Base-by-base conservation (phyloP, 2,329 filamentous ascomycete species). In the Zymoseptoria pseudotritici region DNA sequence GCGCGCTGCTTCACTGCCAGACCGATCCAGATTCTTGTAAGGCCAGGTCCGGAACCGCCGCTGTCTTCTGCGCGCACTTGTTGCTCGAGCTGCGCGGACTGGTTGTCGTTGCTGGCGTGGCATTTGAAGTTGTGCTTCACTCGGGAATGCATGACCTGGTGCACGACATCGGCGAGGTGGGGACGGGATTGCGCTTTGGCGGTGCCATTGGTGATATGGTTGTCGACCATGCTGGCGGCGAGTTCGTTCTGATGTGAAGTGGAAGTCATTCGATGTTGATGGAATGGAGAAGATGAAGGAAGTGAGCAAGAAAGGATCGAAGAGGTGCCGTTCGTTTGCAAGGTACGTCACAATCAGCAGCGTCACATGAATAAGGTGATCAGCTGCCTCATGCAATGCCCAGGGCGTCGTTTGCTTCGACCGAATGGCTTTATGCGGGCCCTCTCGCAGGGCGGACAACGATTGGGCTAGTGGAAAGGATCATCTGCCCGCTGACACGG, bases 1-100 rank as follows among this genome's bases (percentile, higher is more conserved):
- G 11, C 36, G 36, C 6, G 36, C 31, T 36, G 31, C 36, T 42
- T 42, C 17, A 42, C 36, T 17, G 36, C 36, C 78, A 42, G 36
- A n/a, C 36, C 36, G 36, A 42, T 42, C 36, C 36, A 42, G 17
- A 42, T 42, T 6, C 36, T 13, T 42, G 36, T 42, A 11, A 42
- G 11, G 36, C 17, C 36, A 5, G 17, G 36, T 13, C 36, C 17
- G 11, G 11, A 6, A 4, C 5, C 17, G 11, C 6, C 13, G 11
- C 17, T 17, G 36, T 42, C 36, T 17, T 17, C 24, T 26, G 5
- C 36, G 36, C 36, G 36, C 36, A 42, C 36, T 17, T 17, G 42
- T 6, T 42, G 50, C 54, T 1, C 54, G 79, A 79, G 56, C 78
- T 76, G 36, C 36, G 36, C 17, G 36, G 36, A 1, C 36, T 17